These are phyloP conservation scores for Serendipita sp. DNA, from an alignment of 768 basidiomycete species.

Conservation along the genomic window DNA sequence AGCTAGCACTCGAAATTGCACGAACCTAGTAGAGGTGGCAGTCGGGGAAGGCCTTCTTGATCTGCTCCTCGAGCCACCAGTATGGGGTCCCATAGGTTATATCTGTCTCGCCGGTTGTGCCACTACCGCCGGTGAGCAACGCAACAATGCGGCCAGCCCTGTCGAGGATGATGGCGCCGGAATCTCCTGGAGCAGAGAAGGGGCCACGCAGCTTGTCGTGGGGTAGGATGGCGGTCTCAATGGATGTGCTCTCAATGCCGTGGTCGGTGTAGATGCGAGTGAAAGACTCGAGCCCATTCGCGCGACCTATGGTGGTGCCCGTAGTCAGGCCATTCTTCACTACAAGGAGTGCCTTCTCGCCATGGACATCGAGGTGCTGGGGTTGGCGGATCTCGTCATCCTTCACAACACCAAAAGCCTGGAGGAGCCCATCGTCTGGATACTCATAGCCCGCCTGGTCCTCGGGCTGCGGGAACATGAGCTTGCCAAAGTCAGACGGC, in stretches of 20 bases:
- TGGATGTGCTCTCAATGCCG: slow-evolving; percentile 15
- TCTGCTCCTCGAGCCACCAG: slow-evolving; percentile 19
- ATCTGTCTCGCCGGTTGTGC: slow-evolving; percentile 17
- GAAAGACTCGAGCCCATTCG: slow-evolving; percentile 22
- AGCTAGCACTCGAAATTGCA: too few relatives aligned
- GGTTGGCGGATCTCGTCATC: not conserved
- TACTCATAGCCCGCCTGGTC: slow-evolving; percentile 8
- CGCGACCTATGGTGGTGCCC: slow-evolving; percentile 23
- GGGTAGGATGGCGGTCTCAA: slow-evolving; percentile 18
- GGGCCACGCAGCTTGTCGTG: slow-evolving; percentile 15
- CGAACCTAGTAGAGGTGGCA: slow-evolving; percentile 19
- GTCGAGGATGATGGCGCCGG: slow-evolving; percentile 20
- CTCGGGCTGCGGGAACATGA: slow-evolving; percentile 11
- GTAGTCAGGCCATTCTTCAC: slow-evolving; percentile 25
- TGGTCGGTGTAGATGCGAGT: slow-evolving; percentile 19
- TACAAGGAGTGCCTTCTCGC: slow-evolving; percentile 14
- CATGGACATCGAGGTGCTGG: not conserved
- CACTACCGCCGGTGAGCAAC: slow-evolving; percentile 21
- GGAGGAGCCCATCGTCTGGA: not conserved
- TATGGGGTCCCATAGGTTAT: slow-evolving; percentile 22
- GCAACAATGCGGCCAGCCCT: slow-evolving; percentile 20
- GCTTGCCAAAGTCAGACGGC: slow-evolving; percentile 4
- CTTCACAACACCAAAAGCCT: not conserved
- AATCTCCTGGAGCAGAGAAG: slow-evolving; percentile 22
- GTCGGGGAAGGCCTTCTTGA: slow-evolving; percentile 22